Evolutionary conservation across 495 filamentous ascomycete species (phyloP).

Genomic region (Pyrenopolyporus hunteri): DNA sequence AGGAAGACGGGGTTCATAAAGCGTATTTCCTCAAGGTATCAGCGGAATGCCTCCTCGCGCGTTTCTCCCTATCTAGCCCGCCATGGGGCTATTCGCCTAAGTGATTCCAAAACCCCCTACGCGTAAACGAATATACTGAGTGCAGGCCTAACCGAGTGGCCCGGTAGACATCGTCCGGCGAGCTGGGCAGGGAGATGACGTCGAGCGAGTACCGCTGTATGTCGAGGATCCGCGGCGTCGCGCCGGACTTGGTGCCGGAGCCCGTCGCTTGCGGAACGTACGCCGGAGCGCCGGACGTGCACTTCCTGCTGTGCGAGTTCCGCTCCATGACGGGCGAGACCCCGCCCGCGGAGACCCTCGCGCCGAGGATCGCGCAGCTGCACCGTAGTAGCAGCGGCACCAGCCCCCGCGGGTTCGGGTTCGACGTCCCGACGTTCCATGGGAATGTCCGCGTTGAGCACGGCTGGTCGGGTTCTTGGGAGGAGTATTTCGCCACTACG

Average conservation of each 20-base stretch:
- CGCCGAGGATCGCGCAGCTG: conserved; percentile 10
- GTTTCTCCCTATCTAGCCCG: no score
- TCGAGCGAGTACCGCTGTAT: conserved; percentile 22
- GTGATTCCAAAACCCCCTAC: no score
- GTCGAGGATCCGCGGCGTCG: not conserved
- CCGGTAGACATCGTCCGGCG: conserved; percentile 13
- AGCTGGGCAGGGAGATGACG: conserved; percentile 16
- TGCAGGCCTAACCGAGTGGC: not conserved
- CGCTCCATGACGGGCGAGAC: conserved; percentile 15
- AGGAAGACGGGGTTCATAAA: not conserved
- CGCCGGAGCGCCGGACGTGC: conserved; percentile 2
- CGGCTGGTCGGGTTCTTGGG: conserved; percentile 23
- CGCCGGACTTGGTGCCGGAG: conserved; percentile 8
- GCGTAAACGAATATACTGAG: not conserved
- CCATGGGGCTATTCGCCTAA: no score
- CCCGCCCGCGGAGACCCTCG: conserved; percentile 1
- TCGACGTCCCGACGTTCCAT: conserved; percentile 22
- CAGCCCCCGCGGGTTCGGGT: conserved; percentile 6
- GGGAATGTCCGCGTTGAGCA: conserved; percentile 28
- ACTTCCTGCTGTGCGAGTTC: conserved; percentile 34
- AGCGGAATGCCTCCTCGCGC: no score
- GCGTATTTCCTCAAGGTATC: conserved; percentile 35
- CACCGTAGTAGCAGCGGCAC: not conserved
- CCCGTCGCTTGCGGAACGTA: conserved; percentile 16
- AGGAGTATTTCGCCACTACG: conserved; percentile 26